Conservation (phyloP, 148 eudicot species). For the Chenopodium quinoa region DNA sequence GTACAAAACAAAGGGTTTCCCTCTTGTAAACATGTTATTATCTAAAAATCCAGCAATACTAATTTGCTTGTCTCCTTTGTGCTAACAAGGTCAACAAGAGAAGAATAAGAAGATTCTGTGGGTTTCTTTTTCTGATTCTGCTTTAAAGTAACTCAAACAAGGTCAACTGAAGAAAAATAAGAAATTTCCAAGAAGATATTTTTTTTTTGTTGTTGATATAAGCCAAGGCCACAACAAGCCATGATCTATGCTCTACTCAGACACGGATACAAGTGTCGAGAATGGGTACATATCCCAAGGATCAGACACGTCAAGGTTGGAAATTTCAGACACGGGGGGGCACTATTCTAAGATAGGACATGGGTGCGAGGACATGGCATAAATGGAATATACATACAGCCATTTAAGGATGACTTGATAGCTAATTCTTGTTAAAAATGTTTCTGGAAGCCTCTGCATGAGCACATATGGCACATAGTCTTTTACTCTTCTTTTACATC, state of each 20-base stretch:
- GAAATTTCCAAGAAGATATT: background rate
- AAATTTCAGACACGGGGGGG: no score
- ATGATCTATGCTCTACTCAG: background rate
- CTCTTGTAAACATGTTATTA: background rate
- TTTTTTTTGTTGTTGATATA: background rate
- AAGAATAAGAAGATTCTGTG: background rate
- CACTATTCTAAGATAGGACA: no score
- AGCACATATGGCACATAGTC: no score
- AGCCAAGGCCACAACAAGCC: background rate
- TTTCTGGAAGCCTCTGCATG: no score
- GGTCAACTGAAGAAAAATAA: constrained; percentile 3
- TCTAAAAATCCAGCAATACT: background rate
- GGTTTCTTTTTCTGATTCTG: background rate
- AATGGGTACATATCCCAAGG: no score
- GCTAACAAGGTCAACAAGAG: background rate
- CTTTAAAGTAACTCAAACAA: background rate
- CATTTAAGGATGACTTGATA: no score
- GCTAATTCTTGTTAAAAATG: no score
- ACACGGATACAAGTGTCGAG: no score
- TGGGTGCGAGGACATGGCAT: no score
- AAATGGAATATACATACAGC: no score
- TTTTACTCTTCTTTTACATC: no score
- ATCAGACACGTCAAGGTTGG: no score
- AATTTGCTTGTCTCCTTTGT: background rate
- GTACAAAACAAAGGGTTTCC: background rate